phyloP scores from a whole-genome alignment of 257 asterid species.

The Forsythia viridissima region DNA sequence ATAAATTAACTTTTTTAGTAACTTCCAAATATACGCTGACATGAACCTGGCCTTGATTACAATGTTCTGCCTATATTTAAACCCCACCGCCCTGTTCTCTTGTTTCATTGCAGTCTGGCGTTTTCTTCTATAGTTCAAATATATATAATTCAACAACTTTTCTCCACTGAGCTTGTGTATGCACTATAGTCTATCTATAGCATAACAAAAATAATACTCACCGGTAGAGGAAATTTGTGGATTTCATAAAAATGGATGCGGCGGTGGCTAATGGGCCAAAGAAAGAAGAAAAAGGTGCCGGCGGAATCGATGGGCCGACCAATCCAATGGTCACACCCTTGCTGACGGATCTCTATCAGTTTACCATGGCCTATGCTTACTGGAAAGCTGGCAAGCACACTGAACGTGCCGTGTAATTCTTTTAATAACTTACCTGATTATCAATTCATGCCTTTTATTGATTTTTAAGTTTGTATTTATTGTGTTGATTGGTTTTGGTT shows the following conservation, averaged over 20 bases:
- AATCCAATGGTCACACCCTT: conserved; percentile 98
- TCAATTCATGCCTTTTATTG: conserved; percentile 8
- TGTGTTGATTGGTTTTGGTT: conserved; percentile 14
- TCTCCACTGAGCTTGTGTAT: background rate
- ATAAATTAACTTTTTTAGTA: no score
- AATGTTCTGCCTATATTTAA: no score
- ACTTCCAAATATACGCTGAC: no score
- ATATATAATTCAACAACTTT: background rate
- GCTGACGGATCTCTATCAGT: conserved; percentile 96
- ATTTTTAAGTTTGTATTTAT: background rate
- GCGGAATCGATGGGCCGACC: conserved; percentile 66
- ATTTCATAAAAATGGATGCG: conserved; percentile 27
- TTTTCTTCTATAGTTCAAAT: background rate
- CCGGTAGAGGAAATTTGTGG: background rate
- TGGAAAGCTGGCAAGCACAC: conserved; percentile 94
- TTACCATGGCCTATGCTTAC: conserved; percentile 98
- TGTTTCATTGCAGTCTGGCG: background rate
- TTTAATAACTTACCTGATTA: background rate
- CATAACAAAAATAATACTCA: background rate
- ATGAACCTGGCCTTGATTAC: no score
- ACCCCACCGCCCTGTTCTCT: no score
- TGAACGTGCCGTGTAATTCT: conserved; percentile 85
- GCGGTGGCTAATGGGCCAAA: conserved; percentile 45
- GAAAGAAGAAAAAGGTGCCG: conserved; percentile 21
- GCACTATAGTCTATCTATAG: background rate